Percentiles rank a stretch among this genome's conserved stretches.
phyloP scores from a whole-genome alignment of 345 rosid genomes.

The Pistacia integerrima region DNA sequence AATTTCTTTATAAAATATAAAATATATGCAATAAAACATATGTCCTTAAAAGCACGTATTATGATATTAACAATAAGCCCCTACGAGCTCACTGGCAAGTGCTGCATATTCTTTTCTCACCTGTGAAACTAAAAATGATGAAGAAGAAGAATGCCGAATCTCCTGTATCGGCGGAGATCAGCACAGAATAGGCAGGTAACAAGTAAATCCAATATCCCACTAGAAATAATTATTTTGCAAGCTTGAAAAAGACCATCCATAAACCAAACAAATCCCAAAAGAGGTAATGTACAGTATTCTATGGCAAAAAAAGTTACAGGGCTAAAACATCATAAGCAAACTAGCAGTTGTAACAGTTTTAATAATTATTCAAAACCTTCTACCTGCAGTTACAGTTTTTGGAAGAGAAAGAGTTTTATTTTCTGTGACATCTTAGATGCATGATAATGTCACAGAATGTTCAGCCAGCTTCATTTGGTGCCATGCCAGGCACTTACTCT shows the following conservation, averaged over 20 bases:
- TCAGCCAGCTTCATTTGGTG: background rate
- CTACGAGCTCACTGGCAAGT: too few species aligned
- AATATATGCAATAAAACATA: too few species aligned
- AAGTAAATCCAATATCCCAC: background rate
- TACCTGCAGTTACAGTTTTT: background rate
- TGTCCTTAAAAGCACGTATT: too few species aligned
- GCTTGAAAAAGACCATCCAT: background rate
- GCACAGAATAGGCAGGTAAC: background rate
- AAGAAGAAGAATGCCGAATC: background rate
- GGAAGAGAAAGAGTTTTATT: background rate
- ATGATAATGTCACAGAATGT: background rate
- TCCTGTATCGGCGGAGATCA: background rate
- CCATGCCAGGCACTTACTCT: background rate
- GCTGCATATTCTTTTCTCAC: background rate
- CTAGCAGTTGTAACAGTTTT: background rate
- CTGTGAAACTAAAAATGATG: background rate
- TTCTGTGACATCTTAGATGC: too few species aligned
- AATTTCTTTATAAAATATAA: too few species aligned
- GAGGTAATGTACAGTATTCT: background rate
- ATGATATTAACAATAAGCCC: too few species aligned
- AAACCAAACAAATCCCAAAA: constrained; percentile 1
- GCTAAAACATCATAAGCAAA: background rate
- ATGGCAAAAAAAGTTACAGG: background rate
- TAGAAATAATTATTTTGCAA: too few species aligned
- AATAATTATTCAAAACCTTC: background rate